A percentile compares a stretch with the other conserved stretches of the same genome.
phyloP scores from a whole-genome alignment of 1,284 basidiomycete species.

The Marasmius tenuissimus region DNA sequence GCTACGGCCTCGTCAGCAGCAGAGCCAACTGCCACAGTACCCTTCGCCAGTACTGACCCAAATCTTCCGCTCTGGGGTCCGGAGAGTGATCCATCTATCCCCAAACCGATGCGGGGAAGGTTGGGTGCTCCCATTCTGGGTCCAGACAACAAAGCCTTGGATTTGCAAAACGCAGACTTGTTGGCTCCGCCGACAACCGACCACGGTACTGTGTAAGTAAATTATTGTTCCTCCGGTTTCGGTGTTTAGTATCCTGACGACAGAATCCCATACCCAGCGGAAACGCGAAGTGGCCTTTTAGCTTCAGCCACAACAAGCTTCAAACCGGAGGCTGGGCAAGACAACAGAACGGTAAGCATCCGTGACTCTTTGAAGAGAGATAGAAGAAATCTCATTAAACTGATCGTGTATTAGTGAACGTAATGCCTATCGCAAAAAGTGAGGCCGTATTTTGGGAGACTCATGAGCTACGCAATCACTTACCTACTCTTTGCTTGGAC shows the following conservation, averaged over 20 bases:
- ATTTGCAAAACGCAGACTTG: conserved; percentile 46
- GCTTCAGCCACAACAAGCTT: conserved; percentile 65
- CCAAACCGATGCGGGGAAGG: conserved; percentile 36
- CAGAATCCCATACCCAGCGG: conserved; percentile 27
- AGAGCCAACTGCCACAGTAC: conserved; percentile 7
- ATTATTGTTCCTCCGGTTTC: not conserved
- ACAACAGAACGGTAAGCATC: conserved; percentile 55
- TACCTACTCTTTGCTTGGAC: not conserved
- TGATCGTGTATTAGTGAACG: conserved; percentile 35
- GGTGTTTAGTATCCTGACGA: not conserved
- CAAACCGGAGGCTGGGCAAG: conserved; percentile 75
- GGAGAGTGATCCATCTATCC: conserved; percentile 20
- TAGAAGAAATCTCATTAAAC: not conserved
- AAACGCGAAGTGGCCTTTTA: conserved; percentile 74
- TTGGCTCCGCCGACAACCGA: conserved; percentile 58
- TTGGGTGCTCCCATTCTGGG: conserved; percentile 45
- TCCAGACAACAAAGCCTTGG: conserved; percentile 47
- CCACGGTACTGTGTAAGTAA: conserved; percentile 46
- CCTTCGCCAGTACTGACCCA: conserved; percentile 18
- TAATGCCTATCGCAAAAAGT: conserved; percentile 64
- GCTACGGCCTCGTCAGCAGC: conserved; percentile 1
- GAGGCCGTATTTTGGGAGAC: conserved; percentile 14
- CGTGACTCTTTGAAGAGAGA: not conserved
- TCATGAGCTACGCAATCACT: not conserved
- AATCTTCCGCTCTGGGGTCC: conserved; percentile 30